phyloP scores from a whole-genome alignment of 2,329 filamentous ascomycete species.

The Neofusicoccum cordaticola region DNA sequence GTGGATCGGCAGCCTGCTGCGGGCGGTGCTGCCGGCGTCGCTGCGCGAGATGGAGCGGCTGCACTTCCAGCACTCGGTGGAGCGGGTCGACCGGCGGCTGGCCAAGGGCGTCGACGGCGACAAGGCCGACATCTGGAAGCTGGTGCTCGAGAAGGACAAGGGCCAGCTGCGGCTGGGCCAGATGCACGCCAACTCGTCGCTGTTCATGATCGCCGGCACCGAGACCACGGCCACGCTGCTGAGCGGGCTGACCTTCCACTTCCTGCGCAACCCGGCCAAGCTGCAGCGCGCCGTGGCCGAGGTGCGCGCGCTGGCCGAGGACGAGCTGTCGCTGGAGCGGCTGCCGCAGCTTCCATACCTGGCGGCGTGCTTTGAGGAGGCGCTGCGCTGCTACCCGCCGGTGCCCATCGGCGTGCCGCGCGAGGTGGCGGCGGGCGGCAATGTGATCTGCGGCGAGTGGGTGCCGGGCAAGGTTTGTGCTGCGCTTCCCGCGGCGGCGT shows the following conservation, averaged over 20 bases:
- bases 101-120: constrained; percentile 19
- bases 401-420: constrained; percentile 34
- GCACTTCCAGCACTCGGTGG: constrained; percentile 2
- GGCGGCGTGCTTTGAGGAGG: constrained; percentile 41
- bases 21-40: not conserved
- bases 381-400: constrained; percentile 42
- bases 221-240: constrained; percentile 46
- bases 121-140: constrained; percentile 37
- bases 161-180: constrained; percentile 29
- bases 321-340: constrained; percentile 35
- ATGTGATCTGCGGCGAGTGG: constrained; percentile 35
- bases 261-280: constrained; percentile 27
- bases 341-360: constrained; percentile 36
- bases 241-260: constrained; percentile 36
- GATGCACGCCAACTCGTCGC: constrained; percentile 37
- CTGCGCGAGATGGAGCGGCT: not conserved
- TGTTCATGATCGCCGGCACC: constrained; percentile 45
- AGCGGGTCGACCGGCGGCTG: constrained; percentile 26
- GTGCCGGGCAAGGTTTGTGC: constrained; percentile 31
- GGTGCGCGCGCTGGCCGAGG: constrained; percentile 24
- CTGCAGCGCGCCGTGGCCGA: constrained; percentile 30
- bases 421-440: constrained; percentile 33
- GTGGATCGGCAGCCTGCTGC: not conserved
- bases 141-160: constrained; percentile 28
- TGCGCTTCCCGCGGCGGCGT: not conserved